Evolutionary conservation across 192 early-diverging fungal species (phyloP), one percentile per base, ranked within the genome.

Genomic region (Gaertneriomyces sp.): DNA sequence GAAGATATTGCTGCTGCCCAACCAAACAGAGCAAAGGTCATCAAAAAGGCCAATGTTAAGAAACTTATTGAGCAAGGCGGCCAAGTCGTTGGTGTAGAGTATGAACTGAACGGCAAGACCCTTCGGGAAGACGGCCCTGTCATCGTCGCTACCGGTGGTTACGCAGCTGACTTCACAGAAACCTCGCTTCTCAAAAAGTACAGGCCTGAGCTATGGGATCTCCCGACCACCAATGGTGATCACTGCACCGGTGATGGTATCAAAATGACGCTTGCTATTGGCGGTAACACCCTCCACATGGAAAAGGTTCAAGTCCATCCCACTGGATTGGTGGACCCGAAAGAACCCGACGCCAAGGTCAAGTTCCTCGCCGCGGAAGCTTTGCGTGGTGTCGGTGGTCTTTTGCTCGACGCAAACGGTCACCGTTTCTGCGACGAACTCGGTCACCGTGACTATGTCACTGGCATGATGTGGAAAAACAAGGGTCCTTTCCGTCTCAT

Each of bases 271-370:
- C 67, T 82, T 20, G 86, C 81, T 10, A 78, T 87, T 55, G 93
- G 93, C 42, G 92, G 86, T 25, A 90, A 89, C 79, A 85, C 88
- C 55, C 88, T 95, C 58, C 92, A 94, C 79, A 88, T 98, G 86
- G 91, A 98, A 62, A 94, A 92, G 76, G 90, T 98, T 54, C 95
- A 98, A 77, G 92, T 98, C 42, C 93, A 98, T 70, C 95, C 95
- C n/a, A 98, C 95, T 39, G 95, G 95, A 66, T 81, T 95, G 59
- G 93, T 97, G 42, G 90, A 92, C 66, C 88, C 89, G 47, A 83
- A 82, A n/a, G 91, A 94, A 43, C 93, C 93, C 12, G 82, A 90
- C 66, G 90, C 90, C 58, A 90, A 92, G 67, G 89, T 93, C 72
- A 94, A 94, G 86, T 93, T 97, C 75, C 78, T 97, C 69, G 95